These are phyloP conservation scores for Angomonas desouzai DNA, from an alignment of 208 protist genomes.

Conservation along the genomic window DNA sequence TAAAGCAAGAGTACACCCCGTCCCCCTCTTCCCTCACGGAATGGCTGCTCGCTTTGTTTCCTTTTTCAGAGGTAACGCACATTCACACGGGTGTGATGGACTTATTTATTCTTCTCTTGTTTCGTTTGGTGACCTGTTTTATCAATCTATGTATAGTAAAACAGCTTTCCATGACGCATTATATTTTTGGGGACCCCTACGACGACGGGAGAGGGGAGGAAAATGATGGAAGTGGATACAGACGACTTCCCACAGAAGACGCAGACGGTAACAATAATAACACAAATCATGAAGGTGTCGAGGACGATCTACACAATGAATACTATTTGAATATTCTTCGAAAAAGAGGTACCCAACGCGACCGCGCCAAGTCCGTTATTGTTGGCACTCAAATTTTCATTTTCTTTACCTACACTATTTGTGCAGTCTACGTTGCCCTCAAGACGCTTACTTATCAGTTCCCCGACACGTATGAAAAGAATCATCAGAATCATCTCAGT, in stretches of 20 bases:
- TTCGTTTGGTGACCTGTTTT: not conserved
- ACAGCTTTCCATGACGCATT: not conserved
- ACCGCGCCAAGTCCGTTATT: slow-evolving; percentile 23
- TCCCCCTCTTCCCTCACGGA: not conserved
- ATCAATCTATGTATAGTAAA: not conserved
- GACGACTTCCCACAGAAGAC: not conserved
- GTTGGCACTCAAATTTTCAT: slow-evolving; percentile 19
- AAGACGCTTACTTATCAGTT: slow-evolving; percentile 48
- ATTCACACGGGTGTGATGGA: not conserved
- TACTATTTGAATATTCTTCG: slow-evolving; percentile 16
- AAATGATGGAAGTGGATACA: not conserved
- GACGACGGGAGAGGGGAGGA: not conserved
- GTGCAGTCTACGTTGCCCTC: slow-evolving; percentile 29
- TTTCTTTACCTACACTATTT: slow-evolving; percentile 32
- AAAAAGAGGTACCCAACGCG: slow-evolving; percentile 19
- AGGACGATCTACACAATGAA: slow-evolving; percentile 2
- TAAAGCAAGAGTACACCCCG: not conserved
- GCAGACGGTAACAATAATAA: too few species aligned
- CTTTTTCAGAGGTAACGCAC: not conserved
- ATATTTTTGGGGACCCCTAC: not conserved
- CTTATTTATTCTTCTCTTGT: not conserved
- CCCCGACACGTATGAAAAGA: slow-evolving; percentile 2
- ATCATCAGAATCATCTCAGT: not conserved
- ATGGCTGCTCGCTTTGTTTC: not conserved
- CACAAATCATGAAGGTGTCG: not conserved